These are phyloP conservation scores for Raffaelea arxii DNA, from an alignment of 2,329 filamentous ascomycete genomes.

Conservation along the genomic window DNA sequence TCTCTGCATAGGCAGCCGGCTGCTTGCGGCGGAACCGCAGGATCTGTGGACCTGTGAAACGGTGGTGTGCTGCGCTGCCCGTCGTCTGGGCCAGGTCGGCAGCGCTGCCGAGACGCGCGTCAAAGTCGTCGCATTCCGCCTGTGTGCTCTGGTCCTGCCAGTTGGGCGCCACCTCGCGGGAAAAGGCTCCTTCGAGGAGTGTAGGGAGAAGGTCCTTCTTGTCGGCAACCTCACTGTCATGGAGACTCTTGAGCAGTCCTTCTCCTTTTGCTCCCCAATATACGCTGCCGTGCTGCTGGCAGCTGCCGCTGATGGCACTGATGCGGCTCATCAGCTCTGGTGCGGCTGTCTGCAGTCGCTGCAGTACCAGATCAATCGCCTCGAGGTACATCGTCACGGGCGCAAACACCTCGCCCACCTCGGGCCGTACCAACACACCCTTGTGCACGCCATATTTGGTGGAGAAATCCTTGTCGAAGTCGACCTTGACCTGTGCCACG, in stretches of 20 bases:
- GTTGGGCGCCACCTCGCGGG: constrained; percentile 82
- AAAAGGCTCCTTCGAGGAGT: constrained; percentile 55
- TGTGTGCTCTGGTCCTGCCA: constrained; percentile 98
- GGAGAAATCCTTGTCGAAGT: constrained; percentile 79
- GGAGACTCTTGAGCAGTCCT: constrained; percentile 47
- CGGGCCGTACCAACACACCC: constrained; percentile 74
- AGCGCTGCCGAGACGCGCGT: constrained; percentile 56
- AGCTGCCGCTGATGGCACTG: constrained; percentile 77
- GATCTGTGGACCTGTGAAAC: constrained; percentile 97
- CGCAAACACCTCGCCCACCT: constrained; percentile 81
- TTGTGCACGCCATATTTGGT: constrained; percentile 71
- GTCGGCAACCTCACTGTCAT: constrained; percentile 59
- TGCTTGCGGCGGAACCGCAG: constrained; percentile 74
- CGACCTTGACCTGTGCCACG: constrained; percentile 77
- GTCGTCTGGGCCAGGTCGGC: constrained; percentile 67
- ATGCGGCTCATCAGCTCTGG: constrained; percentile 50
- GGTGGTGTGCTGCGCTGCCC: constrained; percentile 89
- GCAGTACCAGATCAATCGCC: constrained; percentile 76
- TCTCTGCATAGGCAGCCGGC: constrained; percentile 70
- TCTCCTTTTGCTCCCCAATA: constrained; percentile 76
- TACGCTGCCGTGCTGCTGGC: constrained; percentile 96
- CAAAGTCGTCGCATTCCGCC: constrained; percentile 81
- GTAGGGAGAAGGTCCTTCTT: background rate
- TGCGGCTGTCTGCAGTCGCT: constrained; percentile 57
- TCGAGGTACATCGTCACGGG: constrained; percentile 94